Evolutionary conservation across 192 early-diverging fungal genomes (phyloP).

Genomic region (Coemansia guatemalensis): DNA sequence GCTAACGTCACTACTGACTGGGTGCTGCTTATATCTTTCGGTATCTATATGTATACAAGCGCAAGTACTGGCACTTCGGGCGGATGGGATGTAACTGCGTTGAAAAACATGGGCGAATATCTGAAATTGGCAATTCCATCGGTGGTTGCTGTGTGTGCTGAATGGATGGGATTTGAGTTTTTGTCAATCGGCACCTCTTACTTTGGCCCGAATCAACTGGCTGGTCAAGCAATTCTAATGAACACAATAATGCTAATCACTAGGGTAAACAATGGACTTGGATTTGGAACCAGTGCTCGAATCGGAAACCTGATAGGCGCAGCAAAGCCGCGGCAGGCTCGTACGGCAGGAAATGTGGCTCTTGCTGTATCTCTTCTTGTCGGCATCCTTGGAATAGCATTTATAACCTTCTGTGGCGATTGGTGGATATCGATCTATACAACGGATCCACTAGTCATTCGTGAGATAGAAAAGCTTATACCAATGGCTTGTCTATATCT

Average conservation of each 20-base stretch:
- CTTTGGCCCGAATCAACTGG: conserved; percentile 70
- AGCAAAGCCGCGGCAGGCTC: conserved; percentile 54
- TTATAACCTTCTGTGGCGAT: conserved; percentile 58
- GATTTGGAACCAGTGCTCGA: conserved; percentile 73
- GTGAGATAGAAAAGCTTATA: conserved; percentile 29
- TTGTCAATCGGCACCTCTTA: conserved; percentile 70
- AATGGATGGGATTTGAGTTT: conserved; percentile 80
- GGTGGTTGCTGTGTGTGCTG: conserved; percentile 72
- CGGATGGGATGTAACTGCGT: too few species aligned
- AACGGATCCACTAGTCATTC: conserved; percentile 28
- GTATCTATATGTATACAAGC: too few species aligned
- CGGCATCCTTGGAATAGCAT: conserved; percentile 55
- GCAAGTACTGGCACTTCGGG: too few species aligned
- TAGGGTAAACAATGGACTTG: conserved; percentile 74
- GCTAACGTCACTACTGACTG: too few species aligned
- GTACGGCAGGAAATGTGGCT: conserved; percentile 54
- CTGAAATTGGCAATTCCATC: conserved; percentile 77
- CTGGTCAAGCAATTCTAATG: conserved; percentile 77
- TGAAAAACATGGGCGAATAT: too few species aligned
- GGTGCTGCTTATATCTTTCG: too few species aligned
- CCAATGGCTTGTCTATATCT: conserved; percentile 33
- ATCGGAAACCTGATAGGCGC: conserved; percentile 75
- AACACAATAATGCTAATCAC: conserved; percentile 68
- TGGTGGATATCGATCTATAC: conserved; percentile 63
- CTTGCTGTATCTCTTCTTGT: conserved; percentile 57